Conservation (phyloP, 495 filamentous ascomycete genomes). For the Penicillium argentinense region DNA sequence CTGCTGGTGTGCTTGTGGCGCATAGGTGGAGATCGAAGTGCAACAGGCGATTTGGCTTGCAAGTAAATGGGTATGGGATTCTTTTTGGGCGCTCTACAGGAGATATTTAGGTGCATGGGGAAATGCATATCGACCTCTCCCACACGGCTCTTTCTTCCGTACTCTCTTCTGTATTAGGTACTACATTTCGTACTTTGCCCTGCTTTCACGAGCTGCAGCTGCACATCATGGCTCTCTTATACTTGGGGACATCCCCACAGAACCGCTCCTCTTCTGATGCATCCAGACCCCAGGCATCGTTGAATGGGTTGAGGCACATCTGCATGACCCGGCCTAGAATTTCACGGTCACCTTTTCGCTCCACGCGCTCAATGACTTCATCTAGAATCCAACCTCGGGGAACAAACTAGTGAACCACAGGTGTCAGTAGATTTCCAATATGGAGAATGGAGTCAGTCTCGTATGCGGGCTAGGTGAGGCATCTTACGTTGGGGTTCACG, state of each 20-base stretch:
- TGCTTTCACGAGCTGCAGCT: slow-evolving; percentile 63
- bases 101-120: slow-evolving; percentile 26
- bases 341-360: slow-evolving; percentile 77
- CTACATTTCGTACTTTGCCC: neutral
- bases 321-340: slow-evolving; percentile 74
- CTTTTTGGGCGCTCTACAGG: slow-evolving; percentile 19
- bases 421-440: neutral
- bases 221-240: slow-evolving; percentile 81
- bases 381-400: slow-evolving; percentile 90
- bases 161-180: neutral
- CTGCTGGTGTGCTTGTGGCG: slow-evolving; percentile 3
- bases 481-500: slow-evolving; percentile 74
- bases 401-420: slow-evolving; percentile 54
- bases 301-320: slow-evolving; percentile 78
- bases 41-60: slow-evolving; percentile 31
- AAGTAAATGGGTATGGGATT: slow-evolving; percentile 25
- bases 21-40: slow-evolving; percentile 12
- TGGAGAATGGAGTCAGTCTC: neutral
- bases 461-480: neutral
- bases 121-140: slow-evolving; percentile 19
- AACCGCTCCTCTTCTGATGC: slow-evolving; percentile 76
- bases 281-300: slow-evolving; percentile 73
- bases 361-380: slow-evolving; percentile 84
- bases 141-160: neutral
- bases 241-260: slow-evolving; percentile 82